Evolutionary conservation across 1,139 yeast species (phyloP).

Genomic region (Diutina catenulata): DNA sequence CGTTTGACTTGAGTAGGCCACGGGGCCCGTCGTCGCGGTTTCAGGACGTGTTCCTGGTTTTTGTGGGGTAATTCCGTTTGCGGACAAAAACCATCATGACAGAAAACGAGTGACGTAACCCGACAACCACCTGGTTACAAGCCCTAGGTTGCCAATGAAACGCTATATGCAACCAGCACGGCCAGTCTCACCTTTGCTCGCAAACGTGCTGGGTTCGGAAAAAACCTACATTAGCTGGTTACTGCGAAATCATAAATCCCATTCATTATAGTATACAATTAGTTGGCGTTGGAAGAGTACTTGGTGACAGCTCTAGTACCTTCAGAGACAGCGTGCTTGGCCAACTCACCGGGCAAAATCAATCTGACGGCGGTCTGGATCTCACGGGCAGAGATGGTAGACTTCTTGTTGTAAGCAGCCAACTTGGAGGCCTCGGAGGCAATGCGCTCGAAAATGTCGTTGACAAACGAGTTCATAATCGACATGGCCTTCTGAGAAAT

Average conservation of each 20-base stretch:
- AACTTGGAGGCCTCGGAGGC: slow-evolving; percentile 98
- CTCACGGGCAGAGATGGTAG: slow-evolving; percentile 98
- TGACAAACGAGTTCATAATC: slow-evolving; percentile 96
- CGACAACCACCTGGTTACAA: too few relatives aligned
- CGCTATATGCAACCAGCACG: too few relatives aligned
- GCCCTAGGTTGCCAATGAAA: too few relatives aligned
- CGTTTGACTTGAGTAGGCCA: too few relatives aligned
- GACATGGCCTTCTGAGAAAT: slow-evolving; percentile 99
- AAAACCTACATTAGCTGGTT: too few relatives aligned
- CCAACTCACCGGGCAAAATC: slow-evolving; percentile 98
- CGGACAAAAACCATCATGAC: too few relatives aligned
- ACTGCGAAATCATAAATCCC: neutral
- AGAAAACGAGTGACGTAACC: too few relatives aligned
- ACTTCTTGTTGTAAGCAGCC: slow-evolving; percentile 99
- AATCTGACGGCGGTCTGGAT: slow-evolving; percentile 99
- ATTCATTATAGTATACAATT: slow-evolving; percentile 10
- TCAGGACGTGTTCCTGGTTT: too few relatives aligned
- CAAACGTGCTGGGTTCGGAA: too few relatives aligned
- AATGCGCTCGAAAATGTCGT: slow-evolving; percentile 89
- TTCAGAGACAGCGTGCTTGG: slow-evolving; percentile 98
- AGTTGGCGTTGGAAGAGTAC: slow-evolving; percentile 78
- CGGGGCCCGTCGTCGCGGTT: too few relatives aligned
- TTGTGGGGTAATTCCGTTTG: too few relatives aligned
- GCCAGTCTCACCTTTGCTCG: too few relatives aligned
- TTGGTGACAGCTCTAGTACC: slow-evolving; percentile 99